Percentiles rank a stretch among this genome's conserved stretches.
Evolutionary conservation across 2,329 filamentous ascomycete species (phyloP).

Genomic region (Cytospora mali): DNA sequence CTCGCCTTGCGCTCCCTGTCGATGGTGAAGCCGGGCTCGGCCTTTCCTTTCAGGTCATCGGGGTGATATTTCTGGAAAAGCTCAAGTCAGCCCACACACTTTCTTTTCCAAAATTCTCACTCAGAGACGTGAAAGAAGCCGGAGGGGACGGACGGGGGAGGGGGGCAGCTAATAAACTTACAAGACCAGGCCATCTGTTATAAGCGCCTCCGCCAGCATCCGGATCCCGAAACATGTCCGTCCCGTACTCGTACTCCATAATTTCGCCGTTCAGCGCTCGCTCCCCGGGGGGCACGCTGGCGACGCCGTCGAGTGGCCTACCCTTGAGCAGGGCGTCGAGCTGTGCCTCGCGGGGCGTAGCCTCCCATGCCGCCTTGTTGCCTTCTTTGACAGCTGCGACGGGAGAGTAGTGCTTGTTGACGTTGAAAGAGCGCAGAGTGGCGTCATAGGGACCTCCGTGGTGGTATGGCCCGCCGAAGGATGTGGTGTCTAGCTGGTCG

Average conservation of each 20-base stretch:
- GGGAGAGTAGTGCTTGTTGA: conserved; percentile 63
- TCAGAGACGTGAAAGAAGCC: background rate
- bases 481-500: conserved; percentile 71
- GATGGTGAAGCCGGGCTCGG: conserved; percentile 72
- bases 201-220: conserved; percentile 74
- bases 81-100: background rate
- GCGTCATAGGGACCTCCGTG: conserved; percentile 92
- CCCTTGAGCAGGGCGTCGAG: conserved; percentile 72
- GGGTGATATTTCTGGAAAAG: conserved; percentile 64
- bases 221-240: conserved; percentile 77
- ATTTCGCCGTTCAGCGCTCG: conserved; percentile 68
- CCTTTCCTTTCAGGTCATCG: conserved; percentile 80
- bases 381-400: conserved; percentile 73
- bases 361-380: conserved; percentile 76
- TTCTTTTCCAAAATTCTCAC: background rate
- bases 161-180: conserved; percentile 54
- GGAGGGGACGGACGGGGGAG: too few species aligned
- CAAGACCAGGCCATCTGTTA: conserved; percentile 72
- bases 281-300: conserved; percentile 73
- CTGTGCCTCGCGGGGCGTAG: conserved; percentile 79
- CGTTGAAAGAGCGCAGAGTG: conserved; percentile 73
- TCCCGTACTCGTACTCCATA: conserved; percentile 83
- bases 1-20: conserved; percentile 69
- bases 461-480: conserved; percentile 71
- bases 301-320: conserved; percentile 79